Conservation (phyloP, 441 rosid species). For the Erysimum cheiri region DNA sequence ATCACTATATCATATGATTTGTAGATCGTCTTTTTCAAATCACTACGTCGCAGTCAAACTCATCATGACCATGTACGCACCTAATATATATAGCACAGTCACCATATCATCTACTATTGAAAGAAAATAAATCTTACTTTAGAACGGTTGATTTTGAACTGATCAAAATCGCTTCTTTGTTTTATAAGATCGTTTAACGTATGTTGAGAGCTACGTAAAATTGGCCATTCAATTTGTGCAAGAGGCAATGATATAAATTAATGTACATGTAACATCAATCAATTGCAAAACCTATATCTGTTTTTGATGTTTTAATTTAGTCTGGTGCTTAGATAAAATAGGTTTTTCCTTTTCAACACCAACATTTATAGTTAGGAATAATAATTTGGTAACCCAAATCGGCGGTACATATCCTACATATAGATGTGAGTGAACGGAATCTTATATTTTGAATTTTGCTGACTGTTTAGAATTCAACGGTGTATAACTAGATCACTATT, state of each 20-base stretch:
- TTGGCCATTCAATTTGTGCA: slow-evolving; percentile 28
- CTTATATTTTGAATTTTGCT: not conserved
- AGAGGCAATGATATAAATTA: slow-evolving; percentile 24
- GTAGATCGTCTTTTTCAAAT: not conserved
- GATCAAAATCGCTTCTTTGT: not conserved
- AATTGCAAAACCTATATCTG: not conserved
- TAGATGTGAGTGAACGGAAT: slow-evolving; percentile 36
- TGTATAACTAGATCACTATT: slow-evolving; percentile 1
- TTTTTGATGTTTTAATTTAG: not conserved
- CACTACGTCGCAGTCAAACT: slow-evolving; percentile 13
- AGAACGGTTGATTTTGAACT: slow-evolving; percentile 9
- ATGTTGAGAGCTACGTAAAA: slow-evolving; percentile 3
- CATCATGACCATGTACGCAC: slow-evolving; percentile 11
- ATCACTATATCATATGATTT: not conserved
- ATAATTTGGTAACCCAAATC: too few relatives aligned
- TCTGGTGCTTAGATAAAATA: not conserved
- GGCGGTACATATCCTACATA: too few relatives aligned
- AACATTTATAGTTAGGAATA: not conserved
- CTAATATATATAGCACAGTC: slow-evolving; percentile 16
- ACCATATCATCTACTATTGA: not conserved
- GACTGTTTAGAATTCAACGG: slow-evolving; percentile 21
- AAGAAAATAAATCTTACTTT: slow-evolving; percentile 21
- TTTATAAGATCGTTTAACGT: slow-evolving; percentile 12
- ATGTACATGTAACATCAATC: slow-evolving; percentile 19
- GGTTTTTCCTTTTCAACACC: not conserved